Evolutionary conservation across 495 filamentous ascomycete species (phyloP).

Genomic region (Filosporella fistucella): DNA sequence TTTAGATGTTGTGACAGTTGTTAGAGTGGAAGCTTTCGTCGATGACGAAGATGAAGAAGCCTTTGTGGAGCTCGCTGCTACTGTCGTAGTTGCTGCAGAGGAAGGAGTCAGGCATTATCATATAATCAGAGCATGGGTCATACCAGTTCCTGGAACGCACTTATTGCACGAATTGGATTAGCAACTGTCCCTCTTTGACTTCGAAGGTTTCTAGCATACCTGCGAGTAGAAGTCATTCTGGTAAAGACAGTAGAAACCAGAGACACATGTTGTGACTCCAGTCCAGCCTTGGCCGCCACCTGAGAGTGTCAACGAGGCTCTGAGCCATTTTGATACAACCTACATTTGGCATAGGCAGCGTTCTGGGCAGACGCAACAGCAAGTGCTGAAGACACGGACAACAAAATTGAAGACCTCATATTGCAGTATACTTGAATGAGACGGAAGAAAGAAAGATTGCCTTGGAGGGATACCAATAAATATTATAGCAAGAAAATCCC

Average conservation of each 20-base stretch:
- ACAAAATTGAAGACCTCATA: background rate
- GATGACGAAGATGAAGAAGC: background rate
- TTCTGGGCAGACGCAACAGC: background rate
- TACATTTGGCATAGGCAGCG: slow-evolving; percentile 3
- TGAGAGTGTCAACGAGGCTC: too few species aligned
- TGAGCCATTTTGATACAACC: too few species aligned
- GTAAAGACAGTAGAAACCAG: slow-evolving; percentile 13
- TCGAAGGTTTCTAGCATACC: too few species aligned
- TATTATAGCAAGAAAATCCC: too few species aligned
- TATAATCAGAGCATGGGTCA: slow-evolving; percentile 2
- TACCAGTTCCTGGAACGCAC: slow-evolving; percentile 13
- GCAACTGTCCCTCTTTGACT: too few species aligned
- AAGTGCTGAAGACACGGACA: background rate
- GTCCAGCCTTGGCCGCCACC: slow-evolving; percentile 7
- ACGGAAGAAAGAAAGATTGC: too few species aligned
- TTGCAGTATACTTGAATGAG: background rate
- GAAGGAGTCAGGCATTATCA: background rate
- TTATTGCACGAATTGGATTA: too few species aligned
- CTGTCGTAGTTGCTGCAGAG: background rate
- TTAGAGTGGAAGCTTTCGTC: background rate
- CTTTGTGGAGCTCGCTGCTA: background rate
- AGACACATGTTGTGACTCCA: slow-evolving; percentile 15
- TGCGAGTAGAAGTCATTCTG: slow-evolving; percentile 17
- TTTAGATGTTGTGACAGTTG: background rate
- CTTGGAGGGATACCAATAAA: too few species aligned